These are phyloP conservation scores for Gastrodia elata DNA, from an alignment of 106 monocot genomes.

Conservation along the genomic window DNA sequence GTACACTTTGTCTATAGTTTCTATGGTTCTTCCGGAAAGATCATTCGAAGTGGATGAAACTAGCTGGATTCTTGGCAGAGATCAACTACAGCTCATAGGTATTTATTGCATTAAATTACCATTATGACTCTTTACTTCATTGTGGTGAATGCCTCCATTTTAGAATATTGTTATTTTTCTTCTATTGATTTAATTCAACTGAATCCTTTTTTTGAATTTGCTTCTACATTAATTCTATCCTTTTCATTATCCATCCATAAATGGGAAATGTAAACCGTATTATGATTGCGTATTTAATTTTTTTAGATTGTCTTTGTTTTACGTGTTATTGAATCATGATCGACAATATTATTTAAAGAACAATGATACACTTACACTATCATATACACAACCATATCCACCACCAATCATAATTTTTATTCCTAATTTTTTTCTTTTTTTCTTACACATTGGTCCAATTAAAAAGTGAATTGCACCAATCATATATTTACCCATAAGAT, in stretches of 20 bases:
- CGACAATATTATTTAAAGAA: no score
- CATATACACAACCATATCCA: no score
- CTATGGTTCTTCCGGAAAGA: slow-evolving; percentile 16
- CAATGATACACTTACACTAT: no score
- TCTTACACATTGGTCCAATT: no score
- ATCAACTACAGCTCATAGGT: slow-evolving; percentile 42
- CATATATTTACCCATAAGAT: no score
- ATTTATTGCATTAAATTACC: background rate
- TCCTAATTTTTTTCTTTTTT: no score
- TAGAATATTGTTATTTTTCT: background rate
- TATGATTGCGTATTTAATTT: no score
- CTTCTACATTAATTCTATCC: background rate
- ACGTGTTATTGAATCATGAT: no score
- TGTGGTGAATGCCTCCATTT: background rate
- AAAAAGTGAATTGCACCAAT: no score
- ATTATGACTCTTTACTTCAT: background rate
- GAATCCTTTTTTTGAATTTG: background rate
- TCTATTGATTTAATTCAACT: background rate
- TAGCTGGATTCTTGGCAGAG: slow-evolving; percentile 35
- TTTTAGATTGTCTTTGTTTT: no score
- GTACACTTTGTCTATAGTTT: slow-evolving; percentile 9
- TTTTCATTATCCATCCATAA: background rate
- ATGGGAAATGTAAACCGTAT: no score
- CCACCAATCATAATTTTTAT: no score
- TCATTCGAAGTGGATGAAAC: slow-evolving; percentile 34